Evolutionary conservation across 495 filamentous ascomycete genomes (phyloP).

Genomic region (Extremus antarcticus): DNA sequence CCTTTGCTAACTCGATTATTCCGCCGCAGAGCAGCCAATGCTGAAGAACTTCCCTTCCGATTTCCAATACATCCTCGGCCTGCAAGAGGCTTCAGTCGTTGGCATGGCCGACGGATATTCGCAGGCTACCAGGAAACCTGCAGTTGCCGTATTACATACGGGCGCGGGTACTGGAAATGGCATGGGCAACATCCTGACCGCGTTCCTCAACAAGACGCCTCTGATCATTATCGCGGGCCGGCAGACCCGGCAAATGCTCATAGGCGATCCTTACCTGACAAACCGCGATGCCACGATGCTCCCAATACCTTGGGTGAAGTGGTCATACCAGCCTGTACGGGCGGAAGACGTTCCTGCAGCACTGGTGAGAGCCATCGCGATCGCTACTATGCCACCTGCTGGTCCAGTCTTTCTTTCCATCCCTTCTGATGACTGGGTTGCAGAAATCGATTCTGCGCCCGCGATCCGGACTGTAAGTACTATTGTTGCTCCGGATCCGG

Average conservation of each 20-base stretch:
- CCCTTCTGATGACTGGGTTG: no score
- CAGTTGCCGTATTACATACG: not conserved
- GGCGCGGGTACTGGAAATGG: not conserved
- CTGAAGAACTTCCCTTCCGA: conserved; percentile 3
- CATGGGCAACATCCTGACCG: conserved; percentile 4
- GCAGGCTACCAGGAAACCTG: not conserved
- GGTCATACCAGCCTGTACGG: no score
- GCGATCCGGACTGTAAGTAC: no score
- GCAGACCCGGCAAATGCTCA: not conserved
- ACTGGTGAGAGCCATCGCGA: no score
- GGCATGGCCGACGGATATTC: not conserved
- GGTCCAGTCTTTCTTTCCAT: no score
- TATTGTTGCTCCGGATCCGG: no score
- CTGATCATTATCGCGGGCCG: not conserved
- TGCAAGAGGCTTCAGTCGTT: not conserved
- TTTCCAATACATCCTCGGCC: not conserved
- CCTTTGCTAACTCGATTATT: no score
- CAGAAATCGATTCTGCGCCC: no score
- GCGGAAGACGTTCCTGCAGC: no score
- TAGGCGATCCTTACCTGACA: not conserved
- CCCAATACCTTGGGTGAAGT: no score
- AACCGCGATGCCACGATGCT: conserved; percentile 1
- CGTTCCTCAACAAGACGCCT: not conserved
- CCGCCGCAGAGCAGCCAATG: no score
- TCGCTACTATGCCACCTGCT: no score